A percentile compares a stretch with the other conserved stretches of the same genome.
Evolutionary conservation across 805 yeast genomes (phyloP).

Genomic region (Saccharomyces mikatae): DNA sequence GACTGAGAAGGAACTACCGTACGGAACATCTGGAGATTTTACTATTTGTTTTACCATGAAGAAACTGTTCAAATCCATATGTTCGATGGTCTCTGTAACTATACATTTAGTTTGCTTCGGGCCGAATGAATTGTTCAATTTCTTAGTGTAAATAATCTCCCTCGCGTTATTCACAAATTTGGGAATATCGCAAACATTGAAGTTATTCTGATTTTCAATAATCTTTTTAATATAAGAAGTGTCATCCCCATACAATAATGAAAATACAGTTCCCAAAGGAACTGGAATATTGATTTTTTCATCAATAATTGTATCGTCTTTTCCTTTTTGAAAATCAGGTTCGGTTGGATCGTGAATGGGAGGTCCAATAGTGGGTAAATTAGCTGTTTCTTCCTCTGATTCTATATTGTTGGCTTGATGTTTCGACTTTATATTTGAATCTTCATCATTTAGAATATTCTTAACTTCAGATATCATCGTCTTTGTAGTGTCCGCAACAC

Average conservation of each 20-base stretch:
- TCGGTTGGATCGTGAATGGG: slow-evolving; percentile 39
- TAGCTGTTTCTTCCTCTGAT: slow-evolving; percentile 13
- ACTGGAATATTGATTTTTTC: slow-evolving; percentile 46
- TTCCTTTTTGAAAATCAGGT: slow-evolving; percentile 35
- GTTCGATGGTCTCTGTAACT: slow-evolving; percentile 48
- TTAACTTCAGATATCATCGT: slow-evolving; percentile 42
- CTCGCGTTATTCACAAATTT: slow-evolving; percentile 37
- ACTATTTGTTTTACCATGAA: slow-evolving; percentile 46
- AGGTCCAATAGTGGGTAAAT: slow-evolving; percentile 32
- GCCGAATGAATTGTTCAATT: slow-evolving; percentile 55
- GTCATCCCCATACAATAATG: slow-evolving; percentile 55
- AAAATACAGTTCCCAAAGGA: slow-evolving; percentile 58
- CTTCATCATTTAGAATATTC: slow-evolving; percentile 22
- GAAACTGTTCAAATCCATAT: slow-evolving; percentile 37
- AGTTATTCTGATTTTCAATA: slow-evolving; percentile 52
- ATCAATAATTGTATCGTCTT: slow-evolving; percentile 44
- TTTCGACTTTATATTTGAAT: slow-evolving; percentile 1
- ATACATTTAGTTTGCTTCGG: slow-evolving; percentile 65
- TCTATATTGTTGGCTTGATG: slow-evolving; percentile 6
- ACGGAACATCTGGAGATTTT: slow-evolving; percentile 67
- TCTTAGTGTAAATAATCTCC: slow-evolving; percentile 48
- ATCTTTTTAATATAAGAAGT: slow-evolving; percentile 40
- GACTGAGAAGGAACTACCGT: slow-evolving; percentile 61
- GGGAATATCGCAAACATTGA: slow-evolving; percentile 47
- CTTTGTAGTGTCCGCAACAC: slow-evolving; percentile 55